These are phyloP conservation scores for Bryoglossum gracile DNA, from an alignment of 495 filamentous ascomycete genomes.

Conservation along the genomic window DNA sequence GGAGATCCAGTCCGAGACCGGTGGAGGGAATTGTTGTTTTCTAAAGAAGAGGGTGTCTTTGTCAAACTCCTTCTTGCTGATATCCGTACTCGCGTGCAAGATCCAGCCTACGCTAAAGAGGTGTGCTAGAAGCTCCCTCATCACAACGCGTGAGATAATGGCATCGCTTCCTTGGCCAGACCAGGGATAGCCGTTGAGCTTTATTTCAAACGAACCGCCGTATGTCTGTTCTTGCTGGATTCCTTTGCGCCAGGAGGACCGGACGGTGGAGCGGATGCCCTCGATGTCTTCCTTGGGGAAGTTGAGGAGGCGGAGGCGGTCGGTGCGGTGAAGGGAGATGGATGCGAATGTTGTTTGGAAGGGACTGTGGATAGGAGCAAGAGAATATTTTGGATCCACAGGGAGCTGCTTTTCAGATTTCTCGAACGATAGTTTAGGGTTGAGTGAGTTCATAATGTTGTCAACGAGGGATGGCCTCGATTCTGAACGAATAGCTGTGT, in stretches of 20 bases:
- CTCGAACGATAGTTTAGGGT: too few relatives aligned
- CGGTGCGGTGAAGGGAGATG: slow-evolving; percentile 12
- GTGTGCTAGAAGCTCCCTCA: slow-evolving; percentile 15
- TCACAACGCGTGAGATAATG: slow-evolving; percentile 6
- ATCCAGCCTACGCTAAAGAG: slow-evolving; percentile 18
- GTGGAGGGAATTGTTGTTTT: slow-evolving; percentile 13
- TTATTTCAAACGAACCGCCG: slow-evolving; percentile 13
- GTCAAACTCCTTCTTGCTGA: slow-evolving; percentile 11
- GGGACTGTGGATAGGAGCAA: too few relatives aligned
- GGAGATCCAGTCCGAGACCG: slow-evolving; percentile 14
- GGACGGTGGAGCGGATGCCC: slow-evolving; percentile 1
- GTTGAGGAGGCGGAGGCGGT: slow-evolving; percentile 16
- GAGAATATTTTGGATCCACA: too few relatives aligned
- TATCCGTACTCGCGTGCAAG: slow-evolving; percentile 14
- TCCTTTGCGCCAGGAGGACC: slow-evolving; percentile 2
- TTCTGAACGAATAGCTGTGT: too few relatives aligned
- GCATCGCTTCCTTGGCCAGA: slow-evolving; percentile 11
- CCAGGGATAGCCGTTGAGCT: slow-evolving; percentile 17
- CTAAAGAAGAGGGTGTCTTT: slow-evolving; percentile 17
- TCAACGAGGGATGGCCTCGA: too few relatives aligned
- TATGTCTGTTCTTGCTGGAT: slow-evolving; percentile 14
- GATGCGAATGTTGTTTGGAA: slow-evolving; percentile 19
- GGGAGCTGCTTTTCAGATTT: too few relatives aligned
- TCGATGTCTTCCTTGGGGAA: slow-evolving; percentile 11
- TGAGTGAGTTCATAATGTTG: too few relatives aligned